Percentiles rank a stretch among this genome's conserved stretches.
These are phyloP conservation scores for Lepidium sativum DNA, from an alignment of 345 rosid genomes.

Conservation along the genomic window DNA sequence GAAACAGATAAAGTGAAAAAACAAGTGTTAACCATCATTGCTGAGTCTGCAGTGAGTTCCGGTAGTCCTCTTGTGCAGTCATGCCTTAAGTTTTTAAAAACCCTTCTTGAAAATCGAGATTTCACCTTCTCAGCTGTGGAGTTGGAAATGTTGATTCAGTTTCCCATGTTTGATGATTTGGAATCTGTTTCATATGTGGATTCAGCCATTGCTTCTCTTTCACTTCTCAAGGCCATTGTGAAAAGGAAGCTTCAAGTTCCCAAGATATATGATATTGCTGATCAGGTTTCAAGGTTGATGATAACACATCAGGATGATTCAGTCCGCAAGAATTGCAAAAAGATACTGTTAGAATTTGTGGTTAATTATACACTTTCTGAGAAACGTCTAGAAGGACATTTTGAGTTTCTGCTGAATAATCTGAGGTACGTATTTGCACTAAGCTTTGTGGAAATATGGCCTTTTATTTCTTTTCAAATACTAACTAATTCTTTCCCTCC, in stretches of 20 bases:
- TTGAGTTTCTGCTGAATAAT: slow-evolving; percentile 42
- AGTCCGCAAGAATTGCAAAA: slow-evolving; percentile 62
- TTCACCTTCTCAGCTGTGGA: slow-evolving; percentile 53
- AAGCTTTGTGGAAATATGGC: background rate
- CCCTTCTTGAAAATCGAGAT: slow-evolving; percentile 40
- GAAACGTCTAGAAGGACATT: slow-evolving; percentile 42
- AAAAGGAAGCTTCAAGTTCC: slow-evolving; percentile 48
- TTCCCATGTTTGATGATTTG: slow-evolving; percentile 65
- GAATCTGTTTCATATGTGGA: slow-evolving; percentile 38
- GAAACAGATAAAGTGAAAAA: slow-evolving; percentile 60
- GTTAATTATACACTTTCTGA: slow-evolving; percentile 41
- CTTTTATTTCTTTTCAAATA: background rate
- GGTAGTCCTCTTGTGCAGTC: slow-evolving; percentile 58
- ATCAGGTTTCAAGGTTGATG: slow-evolving; percentile 59
- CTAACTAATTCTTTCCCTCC: slow-evolving; percentile 5
- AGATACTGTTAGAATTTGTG: slow-evolving; percentile 49
- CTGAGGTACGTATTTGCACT: slow-evolving; percentile 40
- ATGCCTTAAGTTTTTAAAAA: slow-evolving; percentile 59
- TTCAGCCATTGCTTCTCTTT: slow-evolving; percentile 42
- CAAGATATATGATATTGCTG: slow-evolving; percentile 55
- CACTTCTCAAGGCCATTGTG: slow-evolving; percentile 63
- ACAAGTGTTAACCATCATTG: slow-evolving; percentile 40
- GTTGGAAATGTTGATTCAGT: slow-evolving; percentile 43
- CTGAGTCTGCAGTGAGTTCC: slow-evolving; percentile 41
- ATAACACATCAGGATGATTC: slow-evolving; percentile 55